These are phyloP conservation scores for Falciphora oryzae DNA, from an alignment of 2,329 filamentous ascomycete genomes.

Conservation along the genomic window DNA sequence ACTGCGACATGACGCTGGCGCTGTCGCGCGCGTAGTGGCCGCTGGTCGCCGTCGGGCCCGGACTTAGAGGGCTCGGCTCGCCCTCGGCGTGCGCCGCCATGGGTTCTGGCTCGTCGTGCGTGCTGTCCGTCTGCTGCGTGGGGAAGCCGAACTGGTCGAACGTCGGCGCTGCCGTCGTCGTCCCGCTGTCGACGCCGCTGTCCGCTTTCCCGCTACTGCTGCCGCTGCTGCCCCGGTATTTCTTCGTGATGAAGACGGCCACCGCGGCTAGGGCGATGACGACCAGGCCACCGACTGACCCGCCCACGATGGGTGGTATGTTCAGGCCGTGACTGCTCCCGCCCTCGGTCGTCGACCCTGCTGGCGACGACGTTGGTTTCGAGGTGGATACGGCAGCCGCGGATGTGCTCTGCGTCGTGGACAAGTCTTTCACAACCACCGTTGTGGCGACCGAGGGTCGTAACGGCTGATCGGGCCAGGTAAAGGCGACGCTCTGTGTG, in stretches of 20 bases:
- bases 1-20: not conserved
- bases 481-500: conserved; percentile 8
- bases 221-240: not conserved
- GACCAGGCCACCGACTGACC: conserved; percentile 11
- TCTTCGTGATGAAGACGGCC: conserved; percentile 10
- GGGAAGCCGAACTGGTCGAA: too few relatives aligned
- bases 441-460: conserved; percentile 9
- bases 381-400: not conserved
- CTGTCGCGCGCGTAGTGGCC: not conserved
- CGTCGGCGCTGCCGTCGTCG: too few relatives aligned
- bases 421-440: not conserved
- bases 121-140: too few relatives aligned
- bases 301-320: conserved; percentile 11
- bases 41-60: too few relatives aligned
- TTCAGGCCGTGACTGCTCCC: not conserved
- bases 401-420: not conserved
- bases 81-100: too few relatives aligned
- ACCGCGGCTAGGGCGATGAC: conserved; percentile 10
- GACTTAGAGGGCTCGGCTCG: too few relatives aligned
- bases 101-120: too few relatives aligned
- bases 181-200: not conserved
- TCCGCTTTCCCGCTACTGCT: not conserved
- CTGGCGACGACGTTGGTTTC: not conserved
- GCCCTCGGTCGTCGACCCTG: not conserved
- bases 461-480: conserved; percentile 10